Percentiles rank a stretch among this genome's conserved stretches.
Evolutionary conservation across 257 asterid species (phyloP).

Genomic region (Anisodus tanguticus): DNA sequence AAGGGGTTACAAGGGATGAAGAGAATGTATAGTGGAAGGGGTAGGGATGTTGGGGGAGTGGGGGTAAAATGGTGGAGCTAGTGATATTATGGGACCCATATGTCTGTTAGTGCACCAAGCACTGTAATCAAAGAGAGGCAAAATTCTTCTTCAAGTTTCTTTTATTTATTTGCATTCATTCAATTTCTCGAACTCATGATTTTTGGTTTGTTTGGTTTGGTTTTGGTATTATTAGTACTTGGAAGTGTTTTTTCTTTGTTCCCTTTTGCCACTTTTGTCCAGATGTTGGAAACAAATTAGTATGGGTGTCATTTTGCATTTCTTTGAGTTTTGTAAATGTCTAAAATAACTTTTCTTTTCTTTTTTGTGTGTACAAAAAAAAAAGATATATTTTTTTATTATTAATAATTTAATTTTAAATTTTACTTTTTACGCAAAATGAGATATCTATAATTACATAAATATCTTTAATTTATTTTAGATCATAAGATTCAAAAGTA

Average conservation of each 20-base stretch:
- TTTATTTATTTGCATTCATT: conserved; percentile 1
- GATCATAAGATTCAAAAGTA: too few species aligned
- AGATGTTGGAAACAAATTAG: conserved; percentile 27
- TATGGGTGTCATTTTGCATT: conserved; percentile 2
- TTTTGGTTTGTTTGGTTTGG: not conserved
- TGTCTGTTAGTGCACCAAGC: conserved; percentile 59
- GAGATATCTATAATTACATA: too few species aligned
- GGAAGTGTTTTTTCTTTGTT: conserved; percentile 21
- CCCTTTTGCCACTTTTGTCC: conserved; percentile 22
- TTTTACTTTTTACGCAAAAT: too few species aligned
- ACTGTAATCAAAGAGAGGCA: conserved; percentile 30
- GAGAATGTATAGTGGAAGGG: not conserved
- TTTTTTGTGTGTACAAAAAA: too few species aligned
- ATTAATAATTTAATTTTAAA: too few species aligned
- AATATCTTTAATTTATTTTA: too few species aligned
- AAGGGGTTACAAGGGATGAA: not conserved
- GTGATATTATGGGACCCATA: conserved; percentile 57
- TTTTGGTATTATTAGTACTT: conserved; percentile 5
- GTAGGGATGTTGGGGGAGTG: not conserved
- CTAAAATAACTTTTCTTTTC: not conserved
- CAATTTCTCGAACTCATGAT: conserved; percentile 3
- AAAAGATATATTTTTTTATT: too few species aligned
- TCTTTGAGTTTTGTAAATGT: conserved; percentile 25
- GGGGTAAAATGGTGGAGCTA: conserved; percentile 49
- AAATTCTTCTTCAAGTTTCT: conserved; percentile 32